Evolutionary conservation across 1,284 basidiomycete genomes (phyloP).

Genomic region (Moesziomyces globuligerus): DNA sequence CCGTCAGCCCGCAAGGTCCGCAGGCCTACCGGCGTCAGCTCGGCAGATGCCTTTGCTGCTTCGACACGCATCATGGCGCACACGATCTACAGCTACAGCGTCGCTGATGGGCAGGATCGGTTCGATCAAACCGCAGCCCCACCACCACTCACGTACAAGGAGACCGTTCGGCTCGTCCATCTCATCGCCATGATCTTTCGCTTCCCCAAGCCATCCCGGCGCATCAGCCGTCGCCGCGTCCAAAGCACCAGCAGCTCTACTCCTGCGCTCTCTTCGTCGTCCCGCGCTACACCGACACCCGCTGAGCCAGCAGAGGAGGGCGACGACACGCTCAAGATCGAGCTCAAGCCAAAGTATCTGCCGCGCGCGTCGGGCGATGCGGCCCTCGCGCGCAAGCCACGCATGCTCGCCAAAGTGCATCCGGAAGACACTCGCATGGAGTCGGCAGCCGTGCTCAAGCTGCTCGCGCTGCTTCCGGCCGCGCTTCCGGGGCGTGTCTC

Average conservation of each 20-base stretch:
- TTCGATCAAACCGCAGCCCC: not conserved
- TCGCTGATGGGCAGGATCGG: not conserved
- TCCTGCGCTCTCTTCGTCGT: not conserved
- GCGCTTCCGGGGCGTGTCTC: constrained; percentile 13
- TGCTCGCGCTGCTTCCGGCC: constrained; percentile 29
- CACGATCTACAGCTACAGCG: constrained; percentile 11
- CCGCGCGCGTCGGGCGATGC: not conserved
- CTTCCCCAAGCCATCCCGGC: constrained; percentile 34
- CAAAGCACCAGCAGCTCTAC: not conserved
- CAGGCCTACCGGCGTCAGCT: not conserved
- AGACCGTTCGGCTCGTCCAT: constrained; percentile 35
- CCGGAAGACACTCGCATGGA: constrained; percentile 13
- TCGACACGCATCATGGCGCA: constrained; percentile 17
- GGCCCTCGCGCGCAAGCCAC: constrained; percentile 8
- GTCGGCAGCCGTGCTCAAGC: constrained; percentile 23
- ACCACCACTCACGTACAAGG: constrained; percentile 33
- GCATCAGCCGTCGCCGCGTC: constrained; percentile 13
- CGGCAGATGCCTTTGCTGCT: not conserved
- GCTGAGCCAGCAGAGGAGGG: not conserved
- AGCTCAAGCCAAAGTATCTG: constrained; percentile 30
- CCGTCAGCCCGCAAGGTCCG: not conserved
- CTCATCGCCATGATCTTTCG: constrained; percentile 42
- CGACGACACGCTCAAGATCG: constrained; percentile 3
- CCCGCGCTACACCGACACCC: not conserved
- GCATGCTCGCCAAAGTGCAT: constrained; percentile 25